Evolutionary conservation across 2,329 filamentous ascomycete species (phyloP).

Genomic region (Kalmusia sp.): DNA sequence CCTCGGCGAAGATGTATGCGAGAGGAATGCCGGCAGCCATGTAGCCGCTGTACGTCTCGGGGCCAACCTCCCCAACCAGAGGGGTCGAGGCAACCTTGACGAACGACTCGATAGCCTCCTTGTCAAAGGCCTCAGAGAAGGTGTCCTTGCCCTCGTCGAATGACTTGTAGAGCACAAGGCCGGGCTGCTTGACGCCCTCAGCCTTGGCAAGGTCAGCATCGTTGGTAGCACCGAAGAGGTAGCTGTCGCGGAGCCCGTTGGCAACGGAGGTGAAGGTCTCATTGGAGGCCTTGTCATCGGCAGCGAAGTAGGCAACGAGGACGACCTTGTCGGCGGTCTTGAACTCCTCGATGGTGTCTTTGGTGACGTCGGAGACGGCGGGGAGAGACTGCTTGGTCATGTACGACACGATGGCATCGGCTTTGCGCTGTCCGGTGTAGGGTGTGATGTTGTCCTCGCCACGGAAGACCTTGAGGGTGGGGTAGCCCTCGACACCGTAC

Average conservation of each 20-base stretch:
- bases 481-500: conserved; percentile 95
- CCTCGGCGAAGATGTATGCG: conserved; percentile 97
- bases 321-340: conserved; percentile 98
- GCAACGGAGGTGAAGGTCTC: conserved; percentile 82
- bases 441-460: conserved; percentile 80
- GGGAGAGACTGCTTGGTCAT: conserved; percentile 99
- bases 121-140: conserved; percentile 82
- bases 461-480: conserved; percentile 98
- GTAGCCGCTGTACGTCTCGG: conserved; percentile 94
- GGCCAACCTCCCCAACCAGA: conserved; percentile 92
- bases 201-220: conserved; percentile 86
- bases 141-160: conserved; percentile 96
- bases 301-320: conserved; percentile 83
- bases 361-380: conserved; percentile 82
- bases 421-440: conserved; percentile 90
- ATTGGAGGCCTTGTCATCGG: conserved; percentile 82
- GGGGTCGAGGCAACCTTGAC: conserved; percentile 85
- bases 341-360: conserved; percentile 90
- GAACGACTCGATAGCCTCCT: conserved; percentile 81
- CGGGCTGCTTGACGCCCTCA: conserved; percentile 86
- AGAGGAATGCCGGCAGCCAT: conserved; percentile 92
- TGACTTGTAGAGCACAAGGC: conserved; percentile 93
- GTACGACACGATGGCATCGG: conserved; percentile 78
- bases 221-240: conserved; percentile 87
- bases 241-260: conserved; percentile 81